Evolutionary conservation across 305 asterid species (phyloP), one percentile per base, ranked within the genome.

Genomic region (Solanum hybrid): DNA sequence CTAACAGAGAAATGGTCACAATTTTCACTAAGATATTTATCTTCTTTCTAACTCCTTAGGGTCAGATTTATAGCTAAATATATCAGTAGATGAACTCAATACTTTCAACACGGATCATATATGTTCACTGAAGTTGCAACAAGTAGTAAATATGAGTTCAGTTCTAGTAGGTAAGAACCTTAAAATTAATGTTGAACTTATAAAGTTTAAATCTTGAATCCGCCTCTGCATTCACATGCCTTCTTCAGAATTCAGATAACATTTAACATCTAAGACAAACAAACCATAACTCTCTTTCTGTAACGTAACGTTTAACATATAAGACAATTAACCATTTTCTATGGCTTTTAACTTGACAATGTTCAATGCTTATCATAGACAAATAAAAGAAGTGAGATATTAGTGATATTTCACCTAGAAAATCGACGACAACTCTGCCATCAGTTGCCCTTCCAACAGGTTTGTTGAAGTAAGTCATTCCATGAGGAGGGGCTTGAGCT

Each of bases 371-470:
- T 29, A 45, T 83, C 3, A 27, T 27, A 11, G 11, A 82, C 37
- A 27, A 39, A 82, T 1, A 27, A 41, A 82, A 41, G 27, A 41
- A 51, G 26, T 15, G 20, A 29, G 14, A 26, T 3, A 38, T 81
- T 4, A 41, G 7, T 27, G 17, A 83, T 14, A 32, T 7, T 7
- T 91, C 73, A 97, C 98, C 99, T 86, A 97, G 90, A 65, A 97
- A 96, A 93, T 97, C 99, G 57, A 96, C 10, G 75, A 97, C 90
- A 89, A 97, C 89, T 81, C 99, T 91, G 90, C 98, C 99, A 88
- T 97, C 99, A 81, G 94, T 93, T 31, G 97, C 96, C 78, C 99
- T 91, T 0, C 99, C 98, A 20, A 89, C 92, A 3, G 98, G 98
- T 89, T 79, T 96, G 36, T 94, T 93, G 95, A 97, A 97, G 92